Percentiles rank a stretch among this genome's conserved stretches.
These are phyloP conservation scores for Candida pseudoglaebosa DNA, from an alignment of 805 yeast species.

Conservation along the genomic window DNA sequence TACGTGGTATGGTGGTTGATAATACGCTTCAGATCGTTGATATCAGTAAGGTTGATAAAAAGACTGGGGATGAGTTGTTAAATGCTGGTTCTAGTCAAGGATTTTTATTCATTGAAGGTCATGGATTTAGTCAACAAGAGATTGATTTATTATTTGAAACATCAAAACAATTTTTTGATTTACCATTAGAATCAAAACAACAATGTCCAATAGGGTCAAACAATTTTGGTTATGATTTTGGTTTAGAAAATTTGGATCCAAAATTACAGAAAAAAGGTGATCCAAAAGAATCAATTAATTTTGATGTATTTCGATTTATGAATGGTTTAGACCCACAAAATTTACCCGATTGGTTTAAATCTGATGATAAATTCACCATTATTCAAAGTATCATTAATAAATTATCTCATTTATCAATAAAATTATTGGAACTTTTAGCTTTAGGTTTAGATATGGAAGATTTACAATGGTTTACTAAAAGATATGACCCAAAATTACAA, in stretches of 20 bases:
- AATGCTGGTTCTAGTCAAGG: conserved; percentile 63
- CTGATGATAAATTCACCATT: conserved; percentile 37
- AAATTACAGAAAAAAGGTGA: conserved; percentile 42
- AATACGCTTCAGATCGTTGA: conserved; percentile 59
- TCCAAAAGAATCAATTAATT: conserved; percentile 69
- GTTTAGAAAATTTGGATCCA: conserved; percentile 50
- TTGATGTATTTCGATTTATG: conserved; percentile 49
- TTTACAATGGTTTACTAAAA: conserved; percentile 57
- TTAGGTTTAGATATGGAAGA: conserved; percentile 61
- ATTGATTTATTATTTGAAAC: conserved; percentile 48
- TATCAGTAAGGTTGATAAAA: conserved; percentile 39
- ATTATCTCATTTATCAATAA: conserved; percentile 46
- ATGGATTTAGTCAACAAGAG: conserved; percentile 54
- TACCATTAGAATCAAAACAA: conserved; percentile 49
- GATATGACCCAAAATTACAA: conserved; percentile 48
- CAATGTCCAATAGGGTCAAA: conserved; percentile 47
- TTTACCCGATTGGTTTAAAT: conserved; percentile 52
- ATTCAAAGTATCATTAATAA: conserved; percentile 37
- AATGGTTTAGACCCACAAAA: conserved; percentile 39
- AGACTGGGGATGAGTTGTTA: conserved; percentile 49
- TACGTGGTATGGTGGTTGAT: conserved; percentile 3
- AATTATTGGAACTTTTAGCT: conserved; percentile 54
- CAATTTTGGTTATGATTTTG: conserved; percentile 58
- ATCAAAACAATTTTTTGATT: conserved; percentile 48
- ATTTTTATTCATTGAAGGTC: conserved; percentile 64